Conservation (phyloP, 257 asterid species). For the Fraxinus quadrangulata region DNA sequence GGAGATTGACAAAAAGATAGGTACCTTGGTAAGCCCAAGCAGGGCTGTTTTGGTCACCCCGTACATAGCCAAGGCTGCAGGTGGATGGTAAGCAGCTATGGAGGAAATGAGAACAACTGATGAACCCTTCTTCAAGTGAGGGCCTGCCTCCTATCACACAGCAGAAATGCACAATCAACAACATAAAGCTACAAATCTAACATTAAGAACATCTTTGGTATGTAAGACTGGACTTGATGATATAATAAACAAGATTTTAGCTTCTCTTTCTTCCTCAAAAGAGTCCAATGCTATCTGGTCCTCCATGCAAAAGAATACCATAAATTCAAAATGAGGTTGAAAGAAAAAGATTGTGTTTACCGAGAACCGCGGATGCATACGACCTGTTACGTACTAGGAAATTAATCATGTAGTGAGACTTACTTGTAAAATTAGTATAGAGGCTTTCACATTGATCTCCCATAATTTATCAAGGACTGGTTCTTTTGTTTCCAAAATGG, state of each 20-base stretch:
- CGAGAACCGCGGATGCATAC: background rate
- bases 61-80: conserved; percentile 6
- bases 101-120: conserved; percentile 5
- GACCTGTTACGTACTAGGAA: background rate
- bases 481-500: conserved; percentile 74
- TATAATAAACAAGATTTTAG: conserved; percentile 2
- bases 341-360: background rate
- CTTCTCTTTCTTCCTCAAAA: background rate
- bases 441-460: conserved; percentile 86
- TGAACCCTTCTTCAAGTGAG: conserved; percentile 11
- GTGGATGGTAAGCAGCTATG: background rate
- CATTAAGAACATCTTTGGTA: background rate
- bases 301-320: background rate
- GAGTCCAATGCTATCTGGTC: background rate
- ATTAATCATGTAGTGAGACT: conserved; percentile 17
- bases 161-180: background rate
- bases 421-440: conserved; percentile 83
- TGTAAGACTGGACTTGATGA: background rate
- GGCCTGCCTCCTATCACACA: background rate
- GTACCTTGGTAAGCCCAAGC: conserved; percentile 9
- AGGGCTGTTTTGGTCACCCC: conserved; percentile 11
- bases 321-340: background rate
- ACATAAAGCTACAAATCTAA: background rate
- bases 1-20: background rate
- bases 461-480: conserved; percentile 84